A percentile compares a stretch with the other conserved stretches of the same genome.
Evolutionary conservation across 2,329 filamentous ascomycete species (phyloP).

Genomic region (Hypoxylon sp.): DNA sequence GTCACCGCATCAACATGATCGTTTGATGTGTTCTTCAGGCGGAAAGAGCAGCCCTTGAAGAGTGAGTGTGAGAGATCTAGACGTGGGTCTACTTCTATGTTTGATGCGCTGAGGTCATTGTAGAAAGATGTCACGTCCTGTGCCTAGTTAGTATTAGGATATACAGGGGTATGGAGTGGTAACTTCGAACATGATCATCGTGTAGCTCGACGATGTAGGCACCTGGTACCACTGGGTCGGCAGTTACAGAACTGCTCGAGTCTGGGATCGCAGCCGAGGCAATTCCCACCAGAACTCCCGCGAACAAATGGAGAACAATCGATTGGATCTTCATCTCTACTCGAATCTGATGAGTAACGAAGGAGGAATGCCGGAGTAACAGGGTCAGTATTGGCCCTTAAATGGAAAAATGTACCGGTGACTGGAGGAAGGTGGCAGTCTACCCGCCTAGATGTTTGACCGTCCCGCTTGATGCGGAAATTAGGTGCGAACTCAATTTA

Average conservation of each 20-base stretch:
- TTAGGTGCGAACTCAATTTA: not conserved
- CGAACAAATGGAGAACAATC: conserved; percentile 8
- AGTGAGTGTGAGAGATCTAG: conserved; percentile 46
- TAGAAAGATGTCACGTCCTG: conserved; percentile 41
- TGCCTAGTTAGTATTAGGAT: not conserved
- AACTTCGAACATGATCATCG: conserved; percentile 26
- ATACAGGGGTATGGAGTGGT: not conserved
- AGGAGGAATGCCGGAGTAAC: not conserved
- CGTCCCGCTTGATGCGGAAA: not conserved
- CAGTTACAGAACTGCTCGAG: not conserved
- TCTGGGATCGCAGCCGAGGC: conserved; percentile 4
- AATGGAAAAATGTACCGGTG: not conserved
- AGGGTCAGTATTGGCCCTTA: not conserved
- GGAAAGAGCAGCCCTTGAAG: conserved; percentile 51
- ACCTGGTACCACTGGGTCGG: conserved; percentile 39
- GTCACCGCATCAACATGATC: conserved; percentile 7
- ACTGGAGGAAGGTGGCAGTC: not conserved
- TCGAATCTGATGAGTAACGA: not conserved
- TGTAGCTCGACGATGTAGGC: conserved; percentile 51
- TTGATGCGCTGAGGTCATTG: conserved; percentile 37
- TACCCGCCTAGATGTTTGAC: not conserved
- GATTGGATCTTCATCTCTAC: conserved; percentile 14
- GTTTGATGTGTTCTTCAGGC: conserved; percentile 16
- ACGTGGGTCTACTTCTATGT: conserved; percentile 43
- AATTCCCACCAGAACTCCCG: not conserved